Base-by-base conservation (phyloP, 345 rosid genomes). In the Cardamine resedifolia region DNA sequence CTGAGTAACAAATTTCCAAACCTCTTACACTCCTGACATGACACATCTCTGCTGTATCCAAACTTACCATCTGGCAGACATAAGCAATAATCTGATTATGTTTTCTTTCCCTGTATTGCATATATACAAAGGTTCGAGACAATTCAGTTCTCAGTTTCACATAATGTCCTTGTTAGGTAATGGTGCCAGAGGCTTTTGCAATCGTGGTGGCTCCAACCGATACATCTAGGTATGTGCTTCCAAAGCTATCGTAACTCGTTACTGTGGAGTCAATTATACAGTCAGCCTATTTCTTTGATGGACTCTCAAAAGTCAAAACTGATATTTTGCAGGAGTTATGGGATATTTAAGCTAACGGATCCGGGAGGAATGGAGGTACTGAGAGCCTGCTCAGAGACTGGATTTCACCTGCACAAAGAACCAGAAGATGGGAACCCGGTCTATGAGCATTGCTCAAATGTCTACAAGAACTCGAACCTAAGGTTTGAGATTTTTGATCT, bases 201-300 rank as follows among this genome's bases (percentile, higher is more conserved):
- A 86, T 93, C 6, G 98, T 90, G 24, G 78, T 92, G 82, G 98
- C 98, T 80, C 98, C 98, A 65, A 90, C 95, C 0, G 96, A 92
- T 83, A 69, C 74, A 70, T 85, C 90, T 74, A 87, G 86, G 98
- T 88, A 43, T 28, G 78, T 68, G 16, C 49, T 70, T 76, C 64
- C 10, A 61, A 15, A 52, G 36, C 10, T 50, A 15, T 68, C 44
- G 33, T 19, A 63, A 24, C 58, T 15, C 3, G 4, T 61, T 18
- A 41, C 30, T 1, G 1, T 23, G 51, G 36, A 48, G 34, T 23
- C 64, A 20, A 0, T 55, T 30, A 31, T 3, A 36, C 4, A 52
- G 48, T 48, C 56, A 10, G 16, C 10, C 16, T 41, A 39, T 41
- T n/a, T 26, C 23, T 11, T 50, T 14, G 48, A 49, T 55, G 33